phyloP scores from a whole-genome alignment of 1,139 yeast species.

The Pichia sp. region DNA sequence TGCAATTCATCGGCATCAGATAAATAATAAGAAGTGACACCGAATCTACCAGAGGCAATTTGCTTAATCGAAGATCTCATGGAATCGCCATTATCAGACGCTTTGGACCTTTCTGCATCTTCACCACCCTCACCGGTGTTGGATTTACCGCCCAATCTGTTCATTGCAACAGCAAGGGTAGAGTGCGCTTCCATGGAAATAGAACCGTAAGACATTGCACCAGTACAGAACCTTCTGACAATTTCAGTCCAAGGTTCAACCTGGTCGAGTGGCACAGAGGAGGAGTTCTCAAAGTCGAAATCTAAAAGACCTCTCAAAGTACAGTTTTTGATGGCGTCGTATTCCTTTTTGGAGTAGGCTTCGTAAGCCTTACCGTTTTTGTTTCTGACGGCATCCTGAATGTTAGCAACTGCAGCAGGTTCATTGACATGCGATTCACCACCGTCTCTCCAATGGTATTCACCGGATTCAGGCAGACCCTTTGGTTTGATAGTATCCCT shows the following conservation, averaged over 20 bases:
- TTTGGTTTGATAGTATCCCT: constrained; percentile 66
- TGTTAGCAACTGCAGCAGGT: constrained; percentile 89
- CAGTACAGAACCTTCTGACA: constrained; percentile 94
- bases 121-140: constrained; percentile 99
- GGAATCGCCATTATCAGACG: constrained; percentile 84
- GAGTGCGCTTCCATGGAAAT: constrained; percentile 98
- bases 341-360: constrained; percentile 82
- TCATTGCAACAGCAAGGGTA: constrained; percentile 97
- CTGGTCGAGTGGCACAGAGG: constrained; percentile 87
- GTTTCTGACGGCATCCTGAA: constrained; percentile 96
- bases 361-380: constrained; percentile 92
- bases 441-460: constrained; percentile 98
- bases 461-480: constrained; percentile 91
- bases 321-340: constrained; percentile 88
- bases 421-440: constrained; percentile 94
- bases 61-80: constrained; percentile 98
- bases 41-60: constrained; percentile 96
- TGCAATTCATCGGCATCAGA: constrained; percentile 97
- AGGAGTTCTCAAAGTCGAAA: constrained; percentile 69
- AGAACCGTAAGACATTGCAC: constrained; percentile 99
- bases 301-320: constrained; percentile 91
- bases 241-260: constrained; percentile 99
- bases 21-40: constrained; percentile 91
- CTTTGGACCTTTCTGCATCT: constrained; percentile 84
- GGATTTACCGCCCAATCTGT: constrained; percentile 93